Evolutionary conservation across 495 filamentous ascomycete species (phyloP), one percentile per base, ranked within the genome.

Genomic region (Bacidia rubella): DNA sequence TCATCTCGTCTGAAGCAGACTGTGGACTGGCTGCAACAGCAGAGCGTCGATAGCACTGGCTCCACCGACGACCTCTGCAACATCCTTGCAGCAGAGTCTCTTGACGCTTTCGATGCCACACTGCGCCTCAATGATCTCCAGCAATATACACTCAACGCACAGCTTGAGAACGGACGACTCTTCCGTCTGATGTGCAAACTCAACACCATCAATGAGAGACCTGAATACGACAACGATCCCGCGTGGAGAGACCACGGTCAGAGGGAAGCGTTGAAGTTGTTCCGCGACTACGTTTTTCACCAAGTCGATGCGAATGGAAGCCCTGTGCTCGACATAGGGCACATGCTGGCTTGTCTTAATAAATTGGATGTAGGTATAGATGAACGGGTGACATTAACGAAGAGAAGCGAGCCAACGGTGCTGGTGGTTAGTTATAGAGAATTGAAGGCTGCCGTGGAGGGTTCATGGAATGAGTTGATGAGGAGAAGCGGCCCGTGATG

Each of bases 241-340:
- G 75, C 79, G 47, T 97, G 89, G 89, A 83, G 86, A 12, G 89
- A 95, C 65, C 90, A 78, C 20, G 89, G 88, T 1, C 85, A 94
- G 56, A 77, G 89, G n/a, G 94, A 93, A 62, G 82, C 81, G 58
- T 68, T 97, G 50, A 93, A 93, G 67, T 74, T 98, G 27, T 96
- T 97, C 73, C 81, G 92, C 41, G 93, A 98, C 66, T 96, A 93
- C 54, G 84, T 96, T 48, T 98, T 96, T 67, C 92, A 98, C 65
- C 87, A 90, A 52, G 87, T 95, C 22, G 87, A 96, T 59, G 74
- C 78, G 23, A 75, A 86, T 54, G 87, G 85, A 11, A 81, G 85
- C 20, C 83, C 92, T 0, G 81, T 86, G 5, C 68, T 92, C 2
- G 82, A 93, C 60, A 72, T 96, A 24, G 90, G 81, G 0, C 90